These are phyloP conservation scores for Trichoderma pleuroti DNA, from an alignment of 2,329 filamentous ascomycete genomes.

Conservation along the genomic window DNA sequence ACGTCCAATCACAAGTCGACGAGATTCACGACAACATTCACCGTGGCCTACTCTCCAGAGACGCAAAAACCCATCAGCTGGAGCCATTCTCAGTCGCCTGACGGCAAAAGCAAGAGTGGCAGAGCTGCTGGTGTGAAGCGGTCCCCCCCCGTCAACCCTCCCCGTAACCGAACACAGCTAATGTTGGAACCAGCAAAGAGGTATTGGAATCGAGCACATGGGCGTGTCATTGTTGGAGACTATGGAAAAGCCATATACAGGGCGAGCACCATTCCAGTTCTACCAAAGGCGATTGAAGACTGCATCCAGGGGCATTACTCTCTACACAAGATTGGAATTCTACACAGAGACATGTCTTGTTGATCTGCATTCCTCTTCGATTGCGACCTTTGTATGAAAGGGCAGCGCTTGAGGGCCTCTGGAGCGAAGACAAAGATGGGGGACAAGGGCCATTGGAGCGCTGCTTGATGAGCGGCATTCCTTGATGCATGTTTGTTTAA, in stretches of 20 bases:
- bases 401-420: background rate
- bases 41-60: background rate
- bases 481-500: no score
- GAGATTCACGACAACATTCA: background rate
- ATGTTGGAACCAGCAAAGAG: background rate
- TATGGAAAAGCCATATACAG: background rate
- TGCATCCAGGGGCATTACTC: background rate
- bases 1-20: slow-evolving; percentile 23
- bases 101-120: background rate
- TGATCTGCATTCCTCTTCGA: background rate
- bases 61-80: background rate
- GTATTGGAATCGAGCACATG: background rate
- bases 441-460: no score
- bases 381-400: background rate
- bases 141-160: background rate
- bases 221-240: background rate
- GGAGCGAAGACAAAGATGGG: background rate
- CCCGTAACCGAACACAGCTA: background rate
- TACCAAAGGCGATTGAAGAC: background rate
- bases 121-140: background rate
- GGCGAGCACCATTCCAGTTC: background rate
- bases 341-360: background rate
- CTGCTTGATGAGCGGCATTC: no score
- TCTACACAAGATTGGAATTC: background rate
- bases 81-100: background rate